Evolutionary conservation across 495 filamentous ascomycete genomes (phyloP).

Genomic region (Pyrenula massariospora): DNA sequence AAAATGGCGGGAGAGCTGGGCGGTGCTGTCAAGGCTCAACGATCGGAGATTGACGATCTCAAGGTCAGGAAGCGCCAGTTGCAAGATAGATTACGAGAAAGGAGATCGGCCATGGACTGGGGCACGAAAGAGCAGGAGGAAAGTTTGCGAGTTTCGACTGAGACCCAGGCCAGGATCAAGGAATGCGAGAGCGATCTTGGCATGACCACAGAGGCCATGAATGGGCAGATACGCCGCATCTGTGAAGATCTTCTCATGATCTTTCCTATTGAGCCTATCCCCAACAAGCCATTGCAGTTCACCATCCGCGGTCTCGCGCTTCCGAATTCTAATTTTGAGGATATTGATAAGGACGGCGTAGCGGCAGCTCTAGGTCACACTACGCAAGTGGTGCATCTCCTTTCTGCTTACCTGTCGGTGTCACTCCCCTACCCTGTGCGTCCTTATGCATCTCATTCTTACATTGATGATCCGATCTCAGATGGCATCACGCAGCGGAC

Average conservation of each 20-base stretch:
- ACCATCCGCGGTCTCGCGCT: constrained; percentile 63
- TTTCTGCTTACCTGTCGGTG: constrained; percentile 73
- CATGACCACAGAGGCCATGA: constrained; percentile 49
- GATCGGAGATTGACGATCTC: constrained; percentile 48
- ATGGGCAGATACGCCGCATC: constrained; percentile 74
- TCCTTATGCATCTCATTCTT: constrained; percentile 58
- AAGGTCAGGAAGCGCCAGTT: constrained; percentile 51
- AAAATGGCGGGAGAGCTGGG: constrained; percentile 49
- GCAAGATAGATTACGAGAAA: constrained; percentile 48
- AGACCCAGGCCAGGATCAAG: constrained; percentile 39
- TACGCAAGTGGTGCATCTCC: constrained; percentile 59
- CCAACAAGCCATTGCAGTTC: constrained; percentile 55
- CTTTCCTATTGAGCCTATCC: constrained; percentile 65
- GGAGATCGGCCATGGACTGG: constrained; percentile 51
- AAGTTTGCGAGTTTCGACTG: constrained; percentile 9
- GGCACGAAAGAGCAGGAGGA: constrained; percentile 50
- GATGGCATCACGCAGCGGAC: constrained; percentile 52
- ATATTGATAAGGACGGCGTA: constrained; percentile 50
- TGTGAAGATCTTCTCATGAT: constrained; percentile 68
- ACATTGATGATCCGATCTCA: constrained; percentile 71
- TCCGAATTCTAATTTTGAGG: constrained; percentile 65
- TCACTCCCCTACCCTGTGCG: constrained; percentile 72
- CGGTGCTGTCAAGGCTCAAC: constrained; percentile 50
- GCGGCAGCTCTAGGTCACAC: constrained; percentile 77
- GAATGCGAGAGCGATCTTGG: constrained; percentile 38